Percentiles rank a stretch among this genome's conserved stretches.
These are phyloP conservation scores for Cutaneotrichosporon daszewskae DNA, from an alignment of 1,284 basidiomycete species.

Conservation along the genomic window DNA sequence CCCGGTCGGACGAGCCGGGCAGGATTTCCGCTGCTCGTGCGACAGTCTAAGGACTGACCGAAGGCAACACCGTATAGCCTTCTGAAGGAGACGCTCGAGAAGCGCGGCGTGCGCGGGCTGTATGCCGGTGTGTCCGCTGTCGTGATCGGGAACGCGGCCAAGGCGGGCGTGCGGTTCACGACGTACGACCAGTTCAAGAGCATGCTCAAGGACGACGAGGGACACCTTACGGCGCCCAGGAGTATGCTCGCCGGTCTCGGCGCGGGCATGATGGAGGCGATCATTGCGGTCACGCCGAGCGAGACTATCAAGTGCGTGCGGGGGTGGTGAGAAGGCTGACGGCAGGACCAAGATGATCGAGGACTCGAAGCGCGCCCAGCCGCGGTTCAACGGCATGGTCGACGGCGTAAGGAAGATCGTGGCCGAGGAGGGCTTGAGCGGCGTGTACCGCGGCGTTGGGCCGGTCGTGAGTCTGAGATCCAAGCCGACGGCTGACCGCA, in stretches of 20 bases:
- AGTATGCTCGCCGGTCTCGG: slow-evolving; percentile 86
- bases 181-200: slow-evolving; percentile 92
- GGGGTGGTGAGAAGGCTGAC: neutral
- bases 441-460: slow-evolving; percentile 87
- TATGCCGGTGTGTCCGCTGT: slow-evolving; percentile 84
- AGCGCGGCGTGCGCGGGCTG: slow-evolving; percentile 67
- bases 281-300: slow-evolving; percentile 92
- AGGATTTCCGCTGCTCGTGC: slow-evolving; percentile 52
- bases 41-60: slow-evolving; percentile 57
- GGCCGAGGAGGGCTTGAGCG: slow-evolving; percentile 66
- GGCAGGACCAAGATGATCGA: slow-evolving; percentile 94
- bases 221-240: slow-evolving; percentile 76
- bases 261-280: slow-evolving; percentile 88
- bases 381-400: slow-evolving; percentile 79
- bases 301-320: slow-evolving; percentile 89
- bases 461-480: slow-evolving; percentile 67
- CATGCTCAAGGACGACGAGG: slow-evolving; percentile 76
- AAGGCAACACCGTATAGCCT: slow-evolving; percentile 64
- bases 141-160: slow-evolving; percentile 80
- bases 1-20: neutral
- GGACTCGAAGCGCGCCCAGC: slow-evolving; percentile 76
- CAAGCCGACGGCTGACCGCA: slow-evolving; percentile 35
- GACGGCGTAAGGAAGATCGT: slow-evolving; percentile 82
- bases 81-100: slow-evolving; percentile 62
- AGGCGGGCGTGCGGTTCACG: slow-evolving; percentile 91